Percentiles rank a stretch among this genome's conserved stretches.
phyloP scores from a whole-genome alignment of 495 filamentous ascomycete species.

The Penicillium canariense region DNA sequence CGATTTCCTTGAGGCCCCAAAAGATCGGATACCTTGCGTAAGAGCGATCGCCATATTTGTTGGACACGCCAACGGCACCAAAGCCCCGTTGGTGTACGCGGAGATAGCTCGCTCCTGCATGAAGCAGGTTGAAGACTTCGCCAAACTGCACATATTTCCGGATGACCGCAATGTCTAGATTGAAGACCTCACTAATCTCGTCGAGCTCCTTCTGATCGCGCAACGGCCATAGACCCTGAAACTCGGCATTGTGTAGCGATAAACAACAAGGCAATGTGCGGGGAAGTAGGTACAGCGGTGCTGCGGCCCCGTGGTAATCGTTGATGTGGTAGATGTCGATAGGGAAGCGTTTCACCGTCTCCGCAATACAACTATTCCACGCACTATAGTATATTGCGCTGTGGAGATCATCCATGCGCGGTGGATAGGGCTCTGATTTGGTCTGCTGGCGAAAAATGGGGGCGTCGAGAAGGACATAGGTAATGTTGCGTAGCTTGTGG shows the following conservation, averaged over 20 bases:
- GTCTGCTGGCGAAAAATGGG: conserved; percentile 70
- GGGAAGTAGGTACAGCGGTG: conserved; percentile 68
- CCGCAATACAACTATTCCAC: conserved; percentile 70
- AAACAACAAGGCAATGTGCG: conserved; percentile 47
- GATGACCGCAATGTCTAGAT: conserved; percentile 45
- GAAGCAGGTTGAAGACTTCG: conserved; percentile 68
- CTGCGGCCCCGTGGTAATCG: conserved; percentile 76
- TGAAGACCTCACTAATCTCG: conserved; percentile 71
- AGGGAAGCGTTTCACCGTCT: conserved; percentile 58
- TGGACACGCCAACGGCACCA: conserved; percentile 71
- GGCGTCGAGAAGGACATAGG: conserved; percentile 67
- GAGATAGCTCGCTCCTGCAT: conserved; percentile 70
- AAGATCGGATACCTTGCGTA: conserved; percentile 76
- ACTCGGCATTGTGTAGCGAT: conserved; percentile 67
- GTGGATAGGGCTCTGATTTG: conserved; percentile 67
- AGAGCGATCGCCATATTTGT: conserved; percentile 71
- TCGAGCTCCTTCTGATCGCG: conserved; percentile 61
- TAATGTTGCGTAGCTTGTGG: conserved; percentile 65
- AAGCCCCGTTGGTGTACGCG: conserved; percentile 72
- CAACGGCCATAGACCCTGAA: conserved; percentile 77
- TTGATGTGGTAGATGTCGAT: conserved; percentile 79
- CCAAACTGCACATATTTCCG: conserved; percentile 57
- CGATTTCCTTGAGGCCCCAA: conserved; percentile 70
- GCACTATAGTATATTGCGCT: conserved; percentile 70
- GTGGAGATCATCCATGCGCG: conserved; percentile 72